These are phyloP conservation scores for Fomitopsis pulvina DNA, from an alignment of 768 basidiomycete species.

Conservation along the genomic window DNA sequence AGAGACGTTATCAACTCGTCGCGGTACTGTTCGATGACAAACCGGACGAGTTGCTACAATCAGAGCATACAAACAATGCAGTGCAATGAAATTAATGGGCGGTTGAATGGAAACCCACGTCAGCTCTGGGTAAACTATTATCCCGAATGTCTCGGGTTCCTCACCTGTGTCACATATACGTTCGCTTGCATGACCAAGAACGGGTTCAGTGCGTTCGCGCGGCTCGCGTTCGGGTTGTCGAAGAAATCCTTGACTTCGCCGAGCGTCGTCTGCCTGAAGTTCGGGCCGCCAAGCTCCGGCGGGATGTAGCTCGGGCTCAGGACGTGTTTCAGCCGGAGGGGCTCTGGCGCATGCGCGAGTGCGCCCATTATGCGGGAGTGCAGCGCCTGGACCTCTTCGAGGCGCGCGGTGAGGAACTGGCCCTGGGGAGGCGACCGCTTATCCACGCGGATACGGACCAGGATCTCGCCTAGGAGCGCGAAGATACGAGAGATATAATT, in stretches of 20 bases:
- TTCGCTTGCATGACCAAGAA: slow-evolving; percentile 92
- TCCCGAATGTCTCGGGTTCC: slow-evolving; percentile 12
- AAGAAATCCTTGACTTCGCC: slow-evolving; percentile 89
- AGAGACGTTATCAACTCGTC: slow-evolving; percentile 73
- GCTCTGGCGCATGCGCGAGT: slow-evolving; percentile 70
- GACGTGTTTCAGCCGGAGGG: slow-evolving; percentile 59
- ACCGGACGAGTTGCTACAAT: slow-evolving; percentile 93
- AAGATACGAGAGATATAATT: slow-evolving; percentile 86
- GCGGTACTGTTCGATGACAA: slow-evolving; percentile 88
- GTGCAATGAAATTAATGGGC: not conserved
- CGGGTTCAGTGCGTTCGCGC: slow-evolving; percentile 80
- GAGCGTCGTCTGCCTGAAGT: slow-evolving; percentile 78
- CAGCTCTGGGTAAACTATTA: not conserved
- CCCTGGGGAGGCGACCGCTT: slow-evolving; percentile 82
- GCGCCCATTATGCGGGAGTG: slow-evolving; percentile 71
- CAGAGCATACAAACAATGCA: not conserved
- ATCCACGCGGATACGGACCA: slow-evolving; percentile 81
- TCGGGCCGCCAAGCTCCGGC: slow-evolving; percentile 59
- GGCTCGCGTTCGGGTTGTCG: slow-evolving; percentile 82
- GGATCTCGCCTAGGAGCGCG: slow-evolving; percentile 77
- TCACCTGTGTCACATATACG: slow-evolving; percentile 85
- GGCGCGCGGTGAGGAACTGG: slow-evolving; percentile 74
- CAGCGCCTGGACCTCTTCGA: slow-evolving; percentile 80
- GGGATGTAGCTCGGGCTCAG: slow-evolving; percentile 43
- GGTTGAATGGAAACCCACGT: too few relatives aligned